Conservation (phyloP, 164 flowering plant genomes). For the Cinnamomum micranthum region DNA sequence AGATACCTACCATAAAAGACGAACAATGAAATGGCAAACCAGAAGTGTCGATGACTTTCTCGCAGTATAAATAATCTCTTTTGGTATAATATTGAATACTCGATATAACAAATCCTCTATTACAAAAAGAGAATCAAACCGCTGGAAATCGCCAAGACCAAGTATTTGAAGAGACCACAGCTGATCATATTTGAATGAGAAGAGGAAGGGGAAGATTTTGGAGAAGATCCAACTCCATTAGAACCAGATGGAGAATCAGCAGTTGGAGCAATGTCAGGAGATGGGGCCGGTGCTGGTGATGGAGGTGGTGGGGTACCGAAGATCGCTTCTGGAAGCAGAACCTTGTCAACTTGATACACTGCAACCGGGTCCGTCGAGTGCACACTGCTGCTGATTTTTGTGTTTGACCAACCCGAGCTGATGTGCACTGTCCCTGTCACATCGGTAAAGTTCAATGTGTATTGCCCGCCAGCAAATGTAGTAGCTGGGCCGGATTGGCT, state of each 20-base stretch:
- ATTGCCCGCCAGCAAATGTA: slow-evolving; percentile 73
- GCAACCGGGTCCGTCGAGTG: slow-evolving; percentile 72
- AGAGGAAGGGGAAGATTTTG: slow-evolving; percentile 20
- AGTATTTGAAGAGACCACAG: slow-evolving; percentile 26
- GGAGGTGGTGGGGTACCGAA: slow-evolving; percentile 82
- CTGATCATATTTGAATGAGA: slow-evolving; percentile 26
- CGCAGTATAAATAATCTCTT: slow-evolving; percentile 1
- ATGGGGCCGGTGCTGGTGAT: slow-evolving; percentile 71
- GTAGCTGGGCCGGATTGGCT: slow-evolving; percentile 48
- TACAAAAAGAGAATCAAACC: slow-evolving; percentile 32
- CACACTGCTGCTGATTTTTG: slow-evolving; percentile 69
- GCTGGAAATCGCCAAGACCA: slow-evolving; percentile 39
- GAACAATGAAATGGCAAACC: background rate
- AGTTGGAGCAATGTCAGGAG: slow-evolving; percentile 47
- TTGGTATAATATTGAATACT: slow-evolving; percentile 14
- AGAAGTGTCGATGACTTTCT: too few species aligned
- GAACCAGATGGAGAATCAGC: slow-evolving; percentile 40
- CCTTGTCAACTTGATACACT: slow-evolving; percentile 59
- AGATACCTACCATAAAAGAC: background rate
- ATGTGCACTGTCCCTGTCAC: slow-evolving; percentile 50
- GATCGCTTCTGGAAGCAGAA: slow-evolving; percentile 79
- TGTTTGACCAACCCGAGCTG: slow-evolving; percentile 62
- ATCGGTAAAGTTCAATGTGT: slow-evolving; percentile 62
- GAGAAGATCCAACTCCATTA: slow-evolving; percentile 15
- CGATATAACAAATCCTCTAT: slow-evolving; percentile 8